Conservation (phyloP, 2,329 filamentous ascomycete species). For the Penicillium sp. region DNA sequence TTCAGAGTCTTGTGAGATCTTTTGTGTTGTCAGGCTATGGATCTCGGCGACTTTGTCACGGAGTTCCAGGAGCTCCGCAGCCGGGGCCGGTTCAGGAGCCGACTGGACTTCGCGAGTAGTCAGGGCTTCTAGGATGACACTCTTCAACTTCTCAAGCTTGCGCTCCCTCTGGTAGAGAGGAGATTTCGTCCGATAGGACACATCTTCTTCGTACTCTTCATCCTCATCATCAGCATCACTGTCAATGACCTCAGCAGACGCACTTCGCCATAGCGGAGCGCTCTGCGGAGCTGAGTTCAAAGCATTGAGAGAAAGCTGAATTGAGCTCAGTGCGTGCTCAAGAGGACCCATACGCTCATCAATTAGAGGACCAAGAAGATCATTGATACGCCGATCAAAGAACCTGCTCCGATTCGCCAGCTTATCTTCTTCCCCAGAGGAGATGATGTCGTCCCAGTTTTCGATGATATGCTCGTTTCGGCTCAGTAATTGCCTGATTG, state of each 20-base stretch:
- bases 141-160: slow-evolving; percentile 79
- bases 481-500: slow-evolving; percentile 67
- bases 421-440: slow-evolving; percentile 82
- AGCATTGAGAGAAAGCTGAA: slow-evolving; percentile 70
- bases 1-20: slow-evolving; percentile 7
- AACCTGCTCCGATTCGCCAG: slow-evolving; percentile 80
- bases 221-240: slow-evolving; percentile 97
- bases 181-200: slow-evolving; percentile 71
- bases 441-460: slow-evolving; percentile 86
- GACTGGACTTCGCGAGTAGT: slow-evolving; percentile 48
- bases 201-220: slow-evolving; percentile 64
- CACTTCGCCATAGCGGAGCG: slow-evolving; percentile 65
- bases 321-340: slow-evolving; percentile 75
- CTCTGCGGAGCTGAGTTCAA: slow-evolving; percentile 63
- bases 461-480: slow-evolving; percentile 70
- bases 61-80: slow-evolving; percentile 44
- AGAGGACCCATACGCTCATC: slow-evolving; percentile 79
- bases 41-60: slow-evolving; percentile 45
- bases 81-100: slow-evolving; percentile 28
- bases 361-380: slow-evolving; percentile 78
- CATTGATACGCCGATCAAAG: slow-evolving; percentile 89
- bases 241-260: slow-evolving; percentile 71
- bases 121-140: slow-evolving; percentile 70
- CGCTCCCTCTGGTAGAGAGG: slow-evolving; percentile 71
- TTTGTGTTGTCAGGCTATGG: slow-evolving; percentile 24